phyloP scores from a whole-genome alignment of 805 yeast species.

The Teunomyces kruisii region DNA sequence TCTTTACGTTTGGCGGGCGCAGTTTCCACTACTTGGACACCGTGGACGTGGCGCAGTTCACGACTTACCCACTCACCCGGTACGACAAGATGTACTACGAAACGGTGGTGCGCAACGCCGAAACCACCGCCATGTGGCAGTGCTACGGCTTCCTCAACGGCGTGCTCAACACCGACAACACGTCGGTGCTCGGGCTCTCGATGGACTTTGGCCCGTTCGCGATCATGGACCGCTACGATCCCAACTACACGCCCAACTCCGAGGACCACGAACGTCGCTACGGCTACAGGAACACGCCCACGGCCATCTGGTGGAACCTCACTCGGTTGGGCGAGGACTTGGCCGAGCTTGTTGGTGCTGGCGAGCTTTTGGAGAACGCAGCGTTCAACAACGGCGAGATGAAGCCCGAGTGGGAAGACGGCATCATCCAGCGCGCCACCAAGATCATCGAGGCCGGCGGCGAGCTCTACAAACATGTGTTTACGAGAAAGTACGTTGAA shows the following conservation, averaged over 20 bases:
- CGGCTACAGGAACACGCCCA: constrained; percentile 80
- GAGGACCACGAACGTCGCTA: constrained; percentile 76
- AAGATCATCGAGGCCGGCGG: constrained; percentile 62
- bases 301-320: constrained; percentile 91
- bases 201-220: constrained; percentile 96
- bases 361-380: constrained; percentile 48
- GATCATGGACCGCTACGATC: constrained; percentile 81
- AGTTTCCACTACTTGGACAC: constrained; percentile 21
- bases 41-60: not conserved
- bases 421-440: constrained; percentile 60
- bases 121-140: constrained; percentile 81
- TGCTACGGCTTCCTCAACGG: constrained; percentile 92
- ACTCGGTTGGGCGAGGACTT: constrained; percentile 80
- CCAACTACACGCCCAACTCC: constrained; percentile 82
- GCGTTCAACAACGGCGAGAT: constrained; percentile 42
- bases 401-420: constrained; percentile 49
- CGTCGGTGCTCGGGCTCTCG: constrained; percentile 83
- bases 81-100: constrained; percentile 75
- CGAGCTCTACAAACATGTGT: constrained; percentile 62
- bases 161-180: constrained; percentile 91
- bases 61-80: constrained; percentile 36
- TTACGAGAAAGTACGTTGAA: constrained; percentile 56
- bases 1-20: constrained; percentile 43
- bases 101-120: constrained; percentile 71
- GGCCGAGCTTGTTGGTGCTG: constrained; percentile 79